Evolutionary conservation across 257 asterid species (phyloP), one percentile per base, ranked within the genome.

Genomic region (Nyctanthes arbortristis): DNA sequence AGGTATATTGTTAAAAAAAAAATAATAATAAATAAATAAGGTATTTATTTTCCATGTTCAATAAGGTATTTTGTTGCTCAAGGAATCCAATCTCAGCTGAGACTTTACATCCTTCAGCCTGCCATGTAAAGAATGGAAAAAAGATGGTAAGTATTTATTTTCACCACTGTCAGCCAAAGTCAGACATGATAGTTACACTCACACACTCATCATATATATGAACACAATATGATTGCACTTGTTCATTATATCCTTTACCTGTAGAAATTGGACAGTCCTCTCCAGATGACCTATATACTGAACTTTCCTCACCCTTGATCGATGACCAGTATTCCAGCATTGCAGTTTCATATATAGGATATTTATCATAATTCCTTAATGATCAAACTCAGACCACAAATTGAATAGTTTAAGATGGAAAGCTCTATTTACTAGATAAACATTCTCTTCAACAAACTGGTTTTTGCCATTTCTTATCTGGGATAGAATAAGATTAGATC

Each of bases 231-330:
- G 22, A 66, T 18, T 22, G n/a, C 59, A 52, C 8, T 49, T 18
- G 7, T 49, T 49, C 58, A n/a, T 6, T 6, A 47, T 18, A 52
- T 52, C 59, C 59, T 67, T 64, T 79, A 85, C 98, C 90, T 85
- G 94, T 36, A 93, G 65, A 45, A 77, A 56, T 25, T 91, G 85
- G 39, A 85, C 81, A 18, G 96, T 80, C 77, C 89, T 89, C 77
- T 93, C 98, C 60, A 93, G 96, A 73, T 88, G 91, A 80, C 91
- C 74, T 74, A 91, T 87, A 74, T 93, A 89, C 68, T 89, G 95
- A 78, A 93, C 96, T 66, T 93, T 93, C 82, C 96, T 86, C 47
- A 85, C 92, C 68, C 98, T 70, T 24, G 98, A 90, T 30, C 95
- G 81, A 14, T 92, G 97, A 59, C 96, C 89, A 71, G 87, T 87